Percentiles rank a stretch among this genome's conserved stretches.
Evolutionary conservation across 1,139 yeast genomes (phyloP).

Genomic region (Yamadazyma membranifaciens): DNA sequence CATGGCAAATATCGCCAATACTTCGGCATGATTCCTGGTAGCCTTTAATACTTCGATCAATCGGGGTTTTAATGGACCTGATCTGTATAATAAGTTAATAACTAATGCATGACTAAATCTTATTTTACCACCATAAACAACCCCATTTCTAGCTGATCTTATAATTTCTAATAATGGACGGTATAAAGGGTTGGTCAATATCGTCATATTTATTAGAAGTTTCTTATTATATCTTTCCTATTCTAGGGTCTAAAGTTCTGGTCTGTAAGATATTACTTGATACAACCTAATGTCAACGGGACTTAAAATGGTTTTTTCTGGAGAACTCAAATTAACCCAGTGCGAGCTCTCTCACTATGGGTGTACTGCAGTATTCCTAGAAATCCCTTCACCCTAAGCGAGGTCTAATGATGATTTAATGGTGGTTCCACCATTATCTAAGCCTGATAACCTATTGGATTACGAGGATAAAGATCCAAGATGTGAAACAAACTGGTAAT

Average conservation of each 20-base stretch:
- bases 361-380: not conserved
- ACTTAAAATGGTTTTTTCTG: not conserved
- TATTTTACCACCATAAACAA: slow-evolving; percentile 71
- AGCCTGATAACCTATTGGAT: too few relatives aligned
- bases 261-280: too few relatives aligned
- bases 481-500: too few relatives aligned
- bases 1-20: slow-evolving; percentile 66
- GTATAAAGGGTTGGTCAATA: slow-evolving; percentile 27
- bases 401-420: not conserved
- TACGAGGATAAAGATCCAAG: too few relatives aligned
- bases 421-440: too few relatives aligned
- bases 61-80: slow-evolving; percentile 48
- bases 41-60: slow-evolving; percentile 51
- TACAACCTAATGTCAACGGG: not conserved
- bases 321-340: not conserved
- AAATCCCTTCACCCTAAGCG: not conserved
- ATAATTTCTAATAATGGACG: slow-evolving; percentile 41
- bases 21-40: slow-evolving; percentile 64
- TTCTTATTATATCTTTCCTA: too few relatives aligned
- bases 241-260: too few relatives aligned
- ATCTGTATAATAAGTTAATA: slow-evolving; percentile 55
- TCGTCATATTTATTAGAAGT: slow-evolving; percentile 15
- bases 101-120: slow-evolving; percentile 75
- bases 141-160: slow-evolving; percentile 48
- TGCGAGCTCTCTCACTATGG: not conserved